Evolutionary conservation across 257 asterid genomes (phyloP), one percentile per base, ranked within the genome.

Genomic region (Jasminum sambac): DNA sequence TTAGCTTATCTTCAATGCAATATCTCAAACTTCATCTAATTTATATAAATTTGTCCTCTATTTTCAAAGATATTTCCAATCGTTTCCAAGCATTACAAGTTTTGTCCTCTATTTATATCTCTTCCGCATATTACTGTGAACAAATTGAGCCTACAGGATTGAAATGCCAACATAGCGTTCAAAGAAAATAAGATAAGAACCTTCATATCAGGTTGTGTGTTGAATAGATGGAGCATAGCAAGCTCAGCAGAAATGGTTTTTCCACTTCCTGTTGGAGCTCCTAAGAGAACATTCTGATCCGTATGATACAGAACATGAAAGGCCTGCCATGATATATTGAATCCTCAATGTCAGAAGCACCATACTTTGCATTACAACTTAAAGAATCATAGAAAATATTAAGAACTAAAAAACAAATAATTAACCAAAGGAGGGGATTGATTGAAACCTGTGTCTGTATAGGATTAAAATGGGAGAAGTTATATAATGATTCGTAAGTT

Each of bases 201-300:
- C 96, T 94, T 94, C 99, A 91, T 86, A 87, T 94, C 96, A 67
- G 99, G 98, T 80, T 91, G 95, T 68, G 95, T 84, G 66, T 84
- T 86, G 69, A 91, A 91, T 63, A 94, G 83, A 82, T 91, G 96
- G 63, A 94, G 96, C 96, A 94, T 89, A 72, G 99, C 97, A 85
- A 94, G 97, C 87, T 94, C 99, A 52, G 99, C 99, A 57, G 99
- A 91, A 78, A 94, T 94, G 25, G 99, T 94, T 86, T 91, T 94
- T 69, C 99, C 99, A 88, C 99, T 94, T 72, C 98, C 98, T 43
- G 97, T 94, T 3, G 99, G 98, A 78, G 98, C 97, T 81, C 99
- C 99, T 59, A 91, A 86, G 70, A 94, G 99, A 78, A 91, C 94
- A 88, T 91, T 94, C 71, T 91, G 89, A 78, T 88, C 90, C 17